Evolutionary conservation across 2,329 filamentous ascomycete genomes (phyloP).

Genomic region (Trichoderma sp.): DNA sequence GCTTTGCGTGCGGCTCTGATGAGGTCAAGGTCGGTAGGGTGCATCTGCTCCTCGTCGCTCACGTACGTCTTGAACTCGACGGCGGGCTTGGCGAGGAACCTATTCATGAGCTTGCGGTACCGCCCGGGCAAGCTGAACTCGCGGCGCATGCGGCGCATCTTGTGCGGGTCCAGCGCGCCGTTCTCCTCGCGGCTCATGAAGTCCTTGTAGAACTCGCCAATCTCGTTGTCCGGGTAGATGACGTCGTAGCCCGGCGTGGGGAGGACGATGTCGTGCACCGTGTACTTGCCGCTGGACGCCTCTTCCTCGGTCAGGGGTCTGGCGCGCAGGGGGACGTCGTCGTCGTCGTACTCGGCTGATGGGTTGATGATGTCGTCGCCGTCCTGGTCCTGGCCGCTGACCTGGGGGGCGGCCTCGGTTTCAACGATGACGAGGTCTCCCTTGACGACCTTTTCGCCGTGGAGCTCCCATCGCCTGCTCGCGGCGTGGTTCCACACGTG

Average conservation of each 20-base stretch:
- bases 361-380: slow-evolving; percentile 44
- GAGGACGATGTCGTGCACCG: slow-evolving; percentile 84
- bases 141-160: slow-evolving; percentile 82
- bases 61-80: slow-evolving; percentile 70
- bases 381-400: slow-evolving; percentile 63
- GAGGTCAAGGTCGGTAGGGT: slow-evolving; percentile 79
- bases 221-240: slow-evolving; percentile 77
- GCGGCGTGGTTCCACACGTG: slow-evolving; percentile 88
- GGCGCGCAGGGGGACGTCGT: slow-evolving; percentile 54
- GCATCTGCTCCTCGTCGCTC: slow-evolving; percentile 76
- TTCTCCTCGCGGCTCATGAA: slow-evolving; percentile 83
- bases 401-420: slow-evolving; percentile 32
- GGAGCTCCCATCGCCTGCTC: slow-evolving; percentile 74
- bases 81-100: slow-evolving; percentile 62
- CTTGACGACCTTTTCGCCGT: slow-evolving; percentile 70
- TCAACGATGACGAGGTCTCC: slow-evolving; percentile 76
- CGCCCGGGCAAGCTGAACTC: slow-evolving; percentile 86
- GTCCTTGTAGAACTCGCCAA: slow-evolving; percentile 77
- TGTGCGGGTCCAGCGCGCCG: slow-evolving; percentile 73
- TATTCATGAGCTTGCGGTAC: slow-evolving; percentile 81
- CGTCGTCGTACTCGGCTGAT: slow-evolving; percentile 37
- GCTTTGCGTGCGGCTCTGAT: slow-evolving; percentile 42
- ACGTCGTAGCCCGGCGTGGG: slow-evolving; percentile 92
- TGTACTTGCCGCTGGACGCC: slow-evolving; percentile 70
- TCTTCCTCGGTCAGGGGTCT: slow-evolving; percentile 75